Evolutionary conservation across 768 basidiomycete species (phyloP).

Genomic region (Boletus sp.): DNA sequence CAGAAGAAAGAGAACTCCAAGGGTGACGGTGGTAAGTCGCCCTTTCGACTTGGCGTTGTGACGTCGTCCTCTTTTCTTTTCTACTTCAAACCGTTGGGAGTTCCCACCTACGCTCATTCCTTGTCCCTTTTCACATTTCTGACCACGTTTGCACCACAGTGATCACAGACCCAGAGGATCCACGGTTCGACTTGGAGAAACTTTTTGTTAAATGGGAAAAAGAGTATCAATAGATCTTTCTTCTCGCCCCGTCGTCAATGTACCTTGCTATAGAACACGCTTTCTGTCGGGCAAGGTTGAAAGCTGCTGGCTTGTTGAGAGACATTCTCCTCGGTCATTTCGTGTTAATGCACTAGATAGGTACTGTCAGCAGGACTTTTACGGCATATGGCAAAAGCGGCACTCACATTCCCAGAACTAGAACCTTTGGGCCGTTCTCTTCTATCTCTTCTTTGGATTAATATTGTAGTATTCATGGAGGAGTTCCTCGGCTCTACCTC

Average conservation of each 20-base stretch:
- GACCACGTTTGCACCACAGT: slow-evolving; percentile 47
- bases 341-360: slow-evolving; percentile 10
- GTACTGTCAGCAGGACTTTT: background rate
- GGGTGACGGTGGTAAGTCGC: slow-evolving; percentile 53
- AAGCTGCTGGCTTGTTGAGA: slow-evolving; percentile 2
- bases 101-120: background rate
- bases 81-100: background rate
- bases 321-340: background rate
- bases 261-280: slow-evolving; percentile 28
- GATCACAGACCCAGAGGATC: slow-evolving; percentile 91
- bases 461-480: background rate
- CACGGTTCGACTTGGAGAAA: slow-evolving; percentile 95
- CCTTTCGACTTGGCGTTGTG: background rate
- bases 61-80: background rate
- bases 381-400: background rate
- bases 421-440: background rate
- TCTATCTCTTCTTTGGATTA: background rate
- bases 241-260: slow-evolving; percentile 21
- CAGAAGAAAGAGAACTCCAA: slow-evolving; percentile 63
- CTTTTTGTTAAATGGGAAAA: slow-evolving; percentile 74
- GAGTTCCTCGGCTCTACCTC: background rate
- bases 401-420: background rate
- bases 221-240: slow-evolving; percentile 51
- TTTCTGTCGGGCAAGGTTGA: slow-evolving; percentile 12
- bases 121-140: slow-evolving; percentile 3